Evolutionary conservation across 352 stramenopile species (phyloP).

Genomic region (Phytopythium litorale): DNA sequence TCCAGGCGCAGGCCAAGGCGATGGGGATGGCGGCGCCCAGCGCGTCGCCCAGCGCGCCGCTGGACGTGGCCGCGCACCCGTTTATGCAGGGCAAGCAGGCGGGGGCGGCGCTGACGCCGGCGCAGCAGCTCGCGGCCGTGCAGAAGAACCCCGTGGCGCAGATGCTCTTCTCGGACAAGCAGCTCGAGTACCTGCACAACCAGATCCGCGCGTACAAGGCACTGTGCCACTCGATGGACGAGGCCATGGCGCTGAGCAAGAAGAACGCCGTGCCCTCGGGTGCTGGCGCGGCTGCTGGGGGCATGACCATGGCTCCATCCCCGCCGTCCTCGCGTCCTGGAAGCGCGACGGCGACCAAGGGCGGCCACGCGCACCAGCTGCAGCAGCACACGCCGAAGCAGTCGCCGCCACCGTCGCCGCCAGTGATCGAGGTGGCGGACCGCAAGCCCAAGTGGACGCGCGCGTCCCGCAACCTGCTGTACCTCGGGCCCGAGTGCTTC

Average conservation of each 20-base stretch:
- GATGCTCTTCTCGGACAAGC: constrained; percentile 78
- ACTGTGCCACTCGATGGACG: constrained; percentile 82
- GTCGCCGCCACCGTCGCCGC: constrained; percentile 3
- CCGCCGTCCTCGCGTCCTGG: not conserved
- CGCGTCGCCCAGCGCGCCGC: constrained; percentile 5
- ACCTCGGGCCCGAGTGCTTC: constrained; percentile 57
- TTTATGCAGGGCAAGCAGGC: constrained; percentile 66
- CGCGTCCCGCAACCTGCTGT: constrained; percentile 41
- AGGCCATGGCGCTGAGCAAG: constrained; percentile 34
- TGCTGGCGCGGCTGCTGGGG: not conserved
- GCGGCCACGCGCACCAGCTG: not conserved
- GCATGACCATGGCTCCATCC: not conserved
- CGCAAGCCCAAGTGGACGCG: constrained; percentile 67
- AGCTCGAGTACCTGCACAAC: constrained; percentile 81
- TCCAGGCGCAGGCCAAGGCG: constrained; percentile 11
- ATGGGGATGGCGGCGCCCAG: not conserved
- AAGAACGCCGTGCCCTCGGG: constrained; percentile 2
- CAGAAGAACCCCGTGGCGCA: constrained; percentile 35
- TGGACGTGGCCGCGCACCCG: constrained; percentile 51
- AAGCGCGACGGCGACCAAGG: not conserved
- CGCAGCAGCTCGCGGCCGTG: constrained; percentile 30
- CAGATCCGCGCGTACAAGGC: constrained; percentile 85
- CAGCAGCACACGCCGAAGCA: not conserved
- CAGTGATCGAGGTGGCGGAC: constrained; percentile 24
- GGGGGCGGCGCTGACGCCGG: constrained; percentile 15